Percentiles rank a stretch among this genome's conserved stretches.
Evolutionary conservation across 768 basidiomycete species (phyloP).

Genomic region (Xerocomus brunneocitrinus): DNA sequence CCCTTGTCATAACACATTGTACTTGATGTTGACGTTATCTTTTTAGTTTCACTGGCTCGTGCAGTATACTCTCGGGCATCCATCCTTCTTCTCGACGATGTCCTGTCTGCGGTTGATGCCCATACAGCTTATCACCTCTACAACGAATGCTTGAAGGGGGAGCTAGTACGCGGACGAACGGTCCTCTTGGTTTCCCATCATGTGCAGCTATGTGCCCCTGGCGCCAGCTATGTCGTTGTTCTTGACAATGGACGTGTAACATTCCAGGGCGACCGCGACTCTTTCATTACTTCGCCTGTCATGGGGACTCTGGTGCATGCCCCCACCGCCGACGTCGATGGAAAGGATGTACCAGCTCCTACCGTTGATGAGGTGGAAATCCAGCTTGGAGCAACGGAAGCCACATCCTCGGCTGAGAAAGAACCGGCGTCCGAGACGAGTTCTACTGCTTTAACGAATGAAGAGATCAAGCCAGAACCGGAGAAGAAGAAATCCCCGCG

Average conservation of each 20-base stretch:
- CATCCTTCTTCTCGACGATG: conserved; percentile 80
- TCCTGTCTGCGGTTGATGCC: conserved; percentile 71
- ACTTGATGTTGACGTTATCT: neutral
- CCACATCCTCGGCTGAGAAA: conserved; percentile 18
- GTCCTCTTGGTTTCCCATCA: conserved; percentile 92
- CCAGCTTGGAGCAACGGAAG: conserved; percentile 11
- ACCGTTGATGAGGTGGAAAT: conserved; percentile 4
- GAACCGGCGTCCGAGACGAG: conserved; percentile 38
- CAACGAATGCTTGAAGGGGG: conserved; percentile 73
- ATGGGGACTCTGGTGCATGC: conserved; percentile 66
- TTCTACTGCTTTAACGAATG: conserved; percentile 38
- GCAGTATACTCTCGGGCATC: conserved; percentile 89
- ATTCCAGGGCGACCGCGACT: conserved; percentile 63
- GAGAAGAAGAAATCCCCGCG: conserved; percentile 60
- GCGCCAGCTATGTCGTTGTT: conserved; percentile 77
- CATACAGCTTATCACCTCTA: conserved; percentile 82
- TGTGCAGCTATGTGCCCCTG: conserved; percentile 80
- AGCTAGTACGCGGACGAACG: conserved; percentile 73
- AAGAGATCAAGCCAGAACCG: conserved; percentile 34
- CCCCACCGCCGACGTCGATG: conserved; percentile 34
- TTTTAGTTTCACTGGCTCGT: conserved; percentile 65
- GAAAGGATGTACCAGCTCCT: conserved; percentile 36
- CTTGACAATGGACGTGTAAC: conserved; percentile 66
- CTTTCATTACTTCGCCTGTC: conserved; percentile 64
- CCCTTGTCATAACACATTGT: neutral